These are phyloP conservation scores for Antarctomyces pellizariae DNA, from an alignment of 495 filamentous ascomycete species.

Conservation along the genomic window DNA sequence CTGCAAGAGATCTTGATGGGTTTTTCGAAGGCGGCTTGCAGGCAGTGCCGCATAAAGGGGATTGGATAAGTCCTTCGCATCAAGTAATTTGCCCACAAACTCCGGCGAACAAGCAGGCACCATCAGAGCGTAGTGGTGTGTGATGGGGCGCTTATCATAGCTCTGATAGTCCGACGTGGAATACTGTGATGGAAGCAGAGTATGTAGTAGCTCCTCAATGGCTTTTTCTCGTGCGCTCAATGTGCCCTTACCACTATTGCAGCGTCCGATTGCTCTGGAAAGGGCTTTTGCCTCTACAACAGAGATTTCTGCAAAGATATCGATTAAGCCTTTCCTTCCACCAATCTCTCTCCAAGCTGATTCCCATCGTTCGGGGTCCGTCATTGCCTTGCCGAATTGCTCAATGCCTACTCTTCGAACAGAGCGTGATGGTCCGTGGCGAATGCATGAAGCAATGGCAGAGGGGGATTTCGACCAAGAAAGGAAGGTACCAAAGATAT, in stretches of 20 bases:
- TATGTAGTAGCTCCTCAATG: slow-evolving; percentile 7
- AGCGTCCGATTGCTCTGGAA: slow-evolving; percentile 5
- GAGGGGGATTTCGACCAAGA: slow-evolving; percentile 3
- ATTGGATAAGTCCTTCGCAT: slow-evolving; percentile 9
- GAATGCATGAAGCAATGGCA: slow-evolving; percentile 4
- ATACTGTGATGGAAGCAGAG: slow-evolving; percentile 9
- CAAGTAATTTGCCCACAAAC: slow-evolving; percentile 6
- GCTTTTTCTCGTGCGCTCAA: slow-evolving; percentile 5
- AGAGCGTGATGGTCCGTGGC: slow-evolving; percentile 1
- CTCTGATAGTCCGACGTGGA: slow-evolving; percentile 7
- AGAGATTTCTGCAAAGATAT: slow-evolving; percentile 7
- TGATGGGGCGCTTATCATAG: slow-evolving; percentile 9
- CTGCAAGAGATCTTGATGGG: slow-evolving; percentile 6
- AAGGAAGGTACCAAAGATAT: slow-evolving; percentile 1
- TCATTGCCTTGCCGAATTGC: slow-evolving; percentile 7
- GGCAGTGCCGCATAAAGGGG: slow-evolving; percentile 6
- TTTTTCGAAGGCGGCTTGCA: neutral
- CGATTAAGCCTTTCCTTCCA: slow-evolving; percentile 7
- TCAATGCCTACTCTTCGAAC: slow-evolving; percentile 6
- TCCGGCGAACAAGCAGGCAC: slow-evolving; percentile 7
- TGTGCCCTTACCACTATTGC: slow-evolving; percentile 5
- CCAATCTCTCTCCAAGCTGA: slow-evolving; percentile 6
- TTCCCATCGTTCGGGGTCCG: slow-evolving; percentile 6
- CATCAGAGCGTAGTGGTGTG: slow-evolving; percentile 8
- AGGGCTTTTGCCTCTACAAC: slow-evolving; percentile 9